Conservation (phyloP, 768 basidiomycete species). For the Boletus rubescentipes region DNA sequence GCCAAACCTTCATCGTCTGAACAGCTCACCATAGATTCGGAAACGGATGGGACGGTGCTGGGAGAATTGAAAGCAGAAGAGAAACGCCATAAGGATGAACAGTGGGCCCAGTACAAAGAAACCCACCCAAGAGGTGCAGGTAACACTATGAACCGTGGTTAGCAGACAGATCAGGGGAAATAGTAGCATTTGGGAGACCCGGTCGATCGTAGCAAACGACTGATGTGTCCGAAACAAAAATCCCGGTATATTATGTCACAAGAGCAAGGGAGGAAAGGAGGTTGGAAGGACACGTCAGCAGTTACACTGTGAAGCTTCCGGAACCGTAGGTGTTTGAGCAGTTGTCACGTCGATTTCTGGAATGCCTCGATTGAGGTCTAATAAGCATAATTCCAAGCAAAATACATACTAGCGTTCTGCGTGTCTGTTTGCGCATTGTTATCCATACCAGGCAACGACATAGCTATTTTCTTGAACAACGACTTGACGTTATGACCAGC, state of each 20-base stretch:
- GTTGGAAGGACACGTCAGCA: conserved; percentile 48
- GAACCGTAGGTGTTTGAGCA: conserved; percentile 62
- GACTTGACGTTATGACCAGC: conserved; percentile 99
- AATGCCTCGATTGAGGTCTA: conserved; percentile 1
- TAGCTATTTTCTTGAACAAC: conserved; percentile 98
- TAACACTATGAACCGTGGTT: conserved; percentile 93
- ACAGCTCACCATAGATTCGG: conserved; percentile 73
- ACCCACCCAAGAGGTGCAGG: conserved; percentile 87
- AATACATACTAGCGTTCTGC: conserved; percentile 46
- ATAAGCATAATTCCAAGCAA: background rate
- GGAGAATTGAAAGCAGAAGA: conserved; percentile 72
- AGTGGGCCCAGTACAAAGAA: conserved; percentile 89
- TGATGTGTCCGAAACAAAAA: conserved; percentile 27
- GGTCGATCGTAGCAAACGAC: conserved; percentile 14
- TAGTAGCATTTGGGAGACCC: conserved; percentile 6
- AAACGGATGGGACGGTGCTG: conserved; percentile 75
- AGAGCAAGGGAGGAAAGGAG: background rate
- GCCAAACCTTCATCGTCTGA: conserved; percentile 71
- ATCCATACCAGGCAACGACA: conserved; percentile 96
- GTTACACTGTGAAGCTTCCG: conserved; percentile 84
- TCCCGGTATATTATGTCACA: conserved; percentile 27
- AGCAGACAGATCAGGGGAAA: conserved; percentile 9
- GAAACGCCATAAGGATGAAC: conserved; percentile 82
- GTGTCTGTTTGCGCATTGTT: conserved; percentile 65
- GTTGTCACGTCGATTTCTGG: conserved; percentile 92